Evolutionary conservation across 1,139 yeast species (phyloP).

Genomic region (Nakaseomyces nivariensis): DNA sequence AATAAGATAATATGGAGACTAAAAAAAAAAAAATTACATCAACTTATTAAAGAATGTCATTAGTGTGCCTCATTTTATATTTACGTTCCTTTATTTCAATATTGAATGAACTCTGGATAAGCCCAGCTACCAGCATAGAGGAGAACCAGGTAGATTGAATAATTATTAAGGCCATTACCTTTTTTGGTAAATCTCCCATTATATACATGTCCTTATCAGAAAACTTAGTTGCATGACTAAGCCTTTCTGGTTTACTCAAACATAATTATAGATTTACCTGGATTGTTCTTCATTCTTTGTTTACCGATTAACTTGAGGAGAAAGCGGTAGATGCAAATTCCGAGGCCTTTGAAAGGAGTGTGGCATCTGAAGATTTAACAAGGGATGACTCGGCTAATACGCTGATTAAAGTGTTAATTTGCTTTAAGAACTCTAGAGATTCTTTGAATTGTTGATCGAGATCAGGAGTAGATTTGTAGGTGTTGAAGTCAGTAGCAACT

Average conservation of each 20-base stretch:
- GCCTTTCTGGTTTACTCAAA: too few species aligned
- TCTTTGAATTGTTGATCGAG: constrained; percentile 22
- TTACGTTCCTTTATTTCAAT: background rate
- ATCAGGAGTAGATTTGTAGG: constrained; percentile 22
- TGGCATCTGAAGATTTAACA: constrained; percentile 15
- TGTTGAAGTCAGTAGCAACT: constrained; percentile 23
- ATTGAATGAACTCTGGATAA: background rate
- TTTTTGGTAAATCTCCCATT: background rate
- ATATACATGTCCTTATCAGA: background rate
- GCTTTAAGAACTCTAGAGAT: constrained; percentile 17
- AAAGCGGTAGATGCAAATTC: constrained; percentile 17
- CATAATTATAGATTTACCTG: background rate
- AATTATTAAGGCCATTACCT: background rate
- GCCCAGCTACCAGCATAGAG: background rate
- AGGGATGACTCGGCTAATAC: constrained; percentile 14
- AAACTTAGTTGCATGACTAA: background rate
- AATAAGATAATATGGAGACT: background rate
- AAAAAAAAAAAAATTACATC: background rate
- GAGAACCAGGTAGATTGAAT: background rate
- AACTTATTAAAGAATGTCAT: background rate
- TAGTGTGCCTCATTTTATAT: background rate
- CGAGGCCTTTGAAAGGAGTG: constrained; percentile 15
- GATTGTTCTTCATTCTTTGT: background rate
- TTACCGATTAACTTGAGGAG: background rate
- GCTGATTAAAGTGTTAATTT: constrained; percentile 11